Percentiles rank a stretch among this genome's conserved stretches.
Evolutionary conservation across 495 filamentous ascomycete genomes (phyloP).

Genomic region (Penicillium antarcticum): DNA sequence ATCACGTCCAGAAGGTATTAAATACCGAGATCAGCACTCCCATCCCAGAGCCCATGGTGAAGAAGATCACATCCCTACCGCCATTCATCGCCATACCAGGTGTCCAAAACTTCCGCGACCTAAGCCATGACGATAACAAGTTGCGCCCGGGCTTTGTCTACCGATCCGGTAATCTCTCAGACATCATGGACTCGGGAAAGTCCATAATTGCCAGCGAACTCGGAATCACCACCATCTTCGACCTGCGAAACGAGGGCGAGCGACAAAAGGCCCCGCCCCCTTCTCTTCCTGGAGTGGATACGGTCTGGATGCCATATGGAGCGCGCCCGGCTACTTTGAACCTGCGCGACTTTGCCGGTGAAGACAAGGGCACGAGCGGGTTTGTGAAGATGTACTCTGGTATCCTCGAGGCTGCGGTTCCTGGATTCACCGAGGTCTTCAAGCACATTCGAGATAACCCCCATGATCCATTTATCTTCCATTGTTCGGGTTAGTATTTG

Average conservation of each 20-base stretch:
- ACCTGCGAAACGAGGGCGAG: slow-evolving; percentile 62
- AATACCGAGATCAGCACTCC: slow-evolving; percentile 26
- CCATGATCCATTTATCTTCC: slow-evolving; percentile 44
- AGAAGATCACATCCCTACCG: slow-evolving; percentile 30
- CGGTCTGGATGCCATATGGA: slow-evolving; percentile 44
- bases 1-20: slow-evolving; percentile 20
- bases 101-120: slow-evolving; percentile 50
- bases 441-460: slow-evolving; percentile 39
- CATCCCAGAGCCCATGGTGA: slow-evolving; percentile 24
- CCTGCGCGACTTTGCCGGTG: slow-evolving; percentile 53
- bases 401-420: slow-evolving; percentile 38
- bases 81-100: slow-evolving; percentile 55
- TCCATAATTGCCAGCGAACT: slow-evolving; percentile 41
- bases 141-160: slow-evolving; percentile 45
- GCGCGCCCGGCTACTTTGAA: slow-evolving; percentile 26
- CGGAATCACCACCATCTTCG: slow-evolving; percentile 59
- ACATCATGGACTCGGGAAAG: slow-evolving; percentile 50
- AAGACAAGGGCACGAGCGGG: slow-evolving; percentile 51
- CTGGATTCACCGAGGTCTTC: slow-evolving; percentile 32
- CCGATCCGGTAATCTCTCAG: slow-evolving; percentile 48
- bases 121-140: slow-evolving; percentile 43
- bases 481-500: slow-evolving; percentile 56
- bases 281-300: slow-evolving; percentile 38
- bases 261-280: slow-evolving; percentile 33
- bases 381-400: slow-evolving; percentile 53